Evolutionary conservation across 768 basidiomycete genomes (phyloP).

Genomic region (Boletus insuetus): DNA sequence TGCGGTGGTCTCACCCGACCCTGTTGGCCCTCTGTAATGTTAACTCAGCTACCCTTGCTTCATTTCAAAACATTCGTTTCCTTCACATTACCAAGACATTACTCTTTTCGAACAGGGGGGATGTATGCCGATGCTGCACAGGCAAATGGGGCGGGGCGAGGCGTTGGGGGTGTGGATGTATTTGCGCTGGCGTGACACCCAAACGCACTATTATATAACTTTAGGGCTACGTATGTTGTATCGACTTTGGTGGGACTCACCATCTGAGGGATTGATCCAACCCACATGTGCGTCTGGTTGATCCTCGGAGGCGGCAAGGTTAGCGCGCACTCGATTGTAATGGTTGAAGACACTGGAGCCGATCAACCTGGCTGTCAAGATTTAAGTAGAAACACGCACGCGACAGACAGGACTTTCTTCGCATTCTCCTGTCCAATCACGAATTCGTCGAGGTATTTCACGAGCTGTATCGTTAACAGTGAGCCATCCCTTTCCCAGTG

Average conservation of each 20-base stretch:
- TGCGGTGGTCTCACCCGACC: conserved; percentile 58
- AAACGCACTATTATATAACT: conserved; percentile 28
- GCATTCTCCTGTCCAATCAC: conserved; percentile 90
- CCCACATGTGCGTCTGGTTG: conserved; percentile 23
- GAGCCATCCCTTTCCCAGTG: neutral
- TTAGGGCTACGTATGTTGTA: neutral
- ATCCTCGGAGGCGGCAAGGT: conserved; percentile 51
- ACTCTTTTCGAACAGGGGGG: conserved; percentile 85
- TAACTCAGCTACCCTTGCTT: conserved; percentile 5
- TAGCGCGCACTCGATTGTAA: conserved; percentile 83
- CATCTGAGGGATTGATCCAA: conserved; percentile 28
- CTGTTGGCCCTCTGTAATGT: conserved; percentile 69
- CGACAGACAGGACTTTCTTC: conserved; percentile 92
- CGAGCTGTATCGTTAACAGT: conserved; percentile 49
- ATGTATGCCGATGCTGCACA: conserved; percentile 40
- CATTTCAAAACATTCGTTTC: conserved; percentile 7
- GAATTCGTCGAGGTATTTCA: conserved; percentile 82
- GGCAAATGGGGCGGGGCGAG: conserved; percentile 33
- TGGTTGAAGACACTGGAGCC: conserved; percentile 83
- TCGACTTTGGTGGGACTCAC: conserved; percentile 22
- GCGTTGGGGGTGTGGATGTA: conserved; percentile 58
- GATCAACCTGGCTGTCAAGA: conserved; percentile 1
- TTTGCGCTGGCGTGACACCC: conserved; percentile 52
- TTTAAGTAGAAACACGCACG: conserved; percentile 53
- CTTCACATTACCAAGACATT: conserved; percentile 89